Evolutionary conservation across 305 asterid genomes (phyloP).

Genomic region (Fraxinus xanthoxyloides): DNA sequence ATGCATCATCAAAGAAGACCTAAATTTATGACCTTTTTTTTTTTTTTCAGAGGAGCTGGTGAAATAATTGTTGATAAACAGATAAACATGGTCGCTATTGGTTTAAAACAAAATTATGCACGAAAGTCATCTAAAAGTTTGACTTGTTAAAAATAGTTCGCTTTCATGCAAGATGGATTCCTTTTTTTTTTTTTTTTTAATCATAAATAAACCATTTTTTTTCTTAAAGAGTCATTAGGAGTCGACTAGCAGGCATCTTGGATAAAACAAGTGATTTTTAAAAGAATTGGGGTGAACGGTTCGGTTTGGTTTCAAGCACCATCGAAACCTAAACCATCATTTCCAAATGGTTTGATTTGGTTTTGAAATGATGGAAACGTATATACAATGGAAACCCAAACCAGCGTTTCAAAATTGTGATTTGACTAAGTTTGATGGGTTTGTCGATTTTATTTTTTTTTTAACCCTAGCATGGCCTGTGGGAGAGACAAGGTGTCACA

Average conservation of each 20-base stretch:
- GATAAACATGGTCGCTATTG: conserved; percentile 14
- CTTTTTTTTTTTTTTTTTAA: background rate
- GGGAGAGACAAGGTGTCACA: background rate
- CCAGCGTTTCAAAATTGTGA: background rate
- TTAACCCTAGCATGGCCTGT: background rate
- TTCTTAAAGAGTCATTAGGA: background rate
- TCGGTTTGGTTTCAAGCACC: background rate
- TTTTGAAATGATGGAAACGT: background rate
- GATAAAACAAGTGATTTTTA: background rate
- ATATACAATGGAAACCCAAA: background rate
- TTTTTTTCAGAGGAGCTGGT: conserved; percentile 26
- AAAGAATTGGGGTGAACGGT: background rate
- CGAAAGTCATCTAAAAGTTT: background rate
- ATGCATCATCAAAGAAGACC: conserved; percentile 64
- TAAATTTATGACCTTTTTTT: conserved; percentile 15
- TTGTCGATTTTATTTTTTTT: background rate
- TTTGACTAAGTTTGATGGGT: background rate
- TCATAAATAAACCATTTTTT: background rate
- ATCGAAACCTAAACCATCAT: background rate
- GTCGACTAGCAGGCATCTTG: background rate
- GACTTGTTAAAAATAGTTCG: background rate
- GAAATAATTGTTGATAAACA: conserved; percentile 32
- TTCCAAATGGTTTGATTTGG: background rate
- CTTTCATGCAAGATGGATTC: background rate
- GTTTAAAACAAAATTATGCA: background rate